A percentile compares a stretch with the other conserved stretches of the same genome.
phyloP scores from a whole-genome alignment of 2,329 filamentous ascomycete genomes.

The Clarireedia monteithiana region DNA sequence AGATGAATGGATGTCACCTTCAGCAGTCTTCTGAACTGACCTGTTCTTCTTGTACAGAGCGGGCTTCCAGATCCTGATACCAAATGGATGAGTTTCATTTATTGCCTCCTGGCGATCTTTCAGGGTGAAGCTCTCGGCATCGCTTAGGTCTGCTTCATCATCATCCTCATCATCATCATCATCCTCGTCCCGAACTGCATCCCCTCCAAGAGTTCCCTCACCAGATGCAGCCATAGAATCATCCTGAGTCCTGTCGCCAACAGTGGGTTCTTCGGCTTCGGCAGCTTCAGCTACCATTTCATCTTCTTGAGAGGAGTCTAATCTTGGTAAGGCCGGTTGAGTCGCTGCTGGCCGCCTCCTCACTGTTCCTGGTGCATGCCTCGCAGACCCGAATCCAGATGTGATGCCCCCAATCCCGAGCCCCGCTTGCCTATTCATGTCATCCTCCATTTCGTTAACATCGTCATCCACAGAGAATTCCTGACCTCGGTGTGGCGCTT shows the following conservation, averaged over 20 bases:
- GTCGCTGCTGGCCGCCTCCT: conserved; percentile 40
- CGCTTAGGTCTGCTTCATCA: conserved; percentile 69
- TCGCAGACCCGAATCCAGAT: conserved; percentile 32
- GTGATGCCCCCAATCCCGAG: conserved; percentile 28
- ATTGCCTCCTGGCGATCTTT: conserved; percentile 96
- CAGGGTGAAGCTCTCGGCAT: conserved; percentile 94
- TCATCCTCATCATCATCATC: conserved; percentile 46
- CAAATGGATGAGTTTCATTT: conserved; percentile 97
- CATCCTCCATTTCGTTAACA: conserved; percentile 67
- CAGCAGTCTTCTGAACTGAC: conserved; percentile 91
- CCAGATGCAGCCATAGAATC: conserved; percentile 16
- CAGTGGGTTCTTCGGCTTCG: conserved; percentile 3
- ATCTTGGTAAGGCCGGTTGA: conserved; percentile 37
- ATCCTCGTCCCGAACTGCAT: conserved; percentile 35
- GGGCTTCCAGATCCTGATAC: conserved; percentile 98
- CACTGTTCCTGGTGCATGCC: conserved; percentile 42
- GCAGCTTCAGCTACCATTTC: conserved; percentile 30
- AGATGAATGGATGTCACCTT: conserved; percentile 93
- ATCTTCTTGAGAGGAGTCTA: conserved; percentile 40
- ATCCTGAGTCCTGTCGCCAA: conserved; percentile 12
- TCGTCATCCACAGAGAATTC: conserved; percentile 91
- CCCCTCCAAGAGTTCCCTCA: conserved; percentile 24
- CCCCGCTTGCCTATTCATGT: conserved; percentile 41
- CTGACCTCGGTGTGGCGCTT: conserved; percentile 71
- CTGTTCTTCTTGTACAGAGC: conserved; percentile 96